These are phyloP conservation scores for Ligustrum vulgare DNA, from an alignment of 257 asterid species.

Conservation along the genomic window DNA sequence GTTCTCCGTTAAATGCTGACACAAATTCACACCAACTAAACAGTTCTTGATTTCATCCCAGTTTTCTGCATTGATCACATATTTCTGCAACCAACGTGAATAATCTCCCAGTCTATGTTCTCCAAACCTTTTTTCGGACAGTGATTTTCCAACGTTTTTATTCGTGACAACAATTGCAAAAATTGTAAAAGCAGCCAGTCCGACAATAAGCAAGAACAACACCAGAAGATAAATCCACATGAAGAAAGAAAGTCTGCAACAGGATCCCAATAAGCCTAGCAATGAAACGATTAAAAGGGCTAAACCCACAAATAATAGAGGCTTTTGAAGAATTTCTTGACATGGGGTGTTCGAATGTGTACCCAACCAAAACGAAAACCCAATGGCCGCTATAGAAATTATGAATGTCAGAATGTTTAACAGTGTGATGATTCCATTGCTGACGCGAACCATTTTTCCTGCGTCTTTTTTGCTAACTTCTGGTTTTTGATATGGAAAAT, in stretches of 20 bases:
- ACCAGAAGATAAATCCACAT: conserved; percentile 49
- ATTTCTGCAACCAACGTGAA: conserved; percentile 63
- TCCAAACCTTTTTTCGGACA: conserved; percentile 48
- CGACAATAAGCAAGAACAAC: conserved; percentile 39
- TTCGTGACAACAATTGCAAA: conserved; percentile 61
- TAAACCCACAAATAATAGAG: conserved; percentile 46
- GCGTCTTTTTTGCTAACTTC: not conserved
- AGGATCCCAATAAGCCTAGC: conserved; percentile 51
- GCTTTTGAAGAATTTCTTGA: conserved; percentile 44
- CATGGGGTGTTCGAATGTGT: conserved; percentile 37
- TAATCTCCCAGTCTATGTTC: conserved; percentile 56
- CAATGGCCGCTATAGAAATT: conserved; percentile 44
- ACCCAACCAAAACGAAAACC: conserved; percentile 43
- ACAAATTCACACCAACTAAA: conserved; percentile 40
- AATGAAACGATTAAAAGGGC: conserved; percentile 42
- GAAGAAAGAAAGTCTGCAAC: conserved; percentile 30
- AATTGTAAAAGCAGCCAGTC: conserved; percentile 39
- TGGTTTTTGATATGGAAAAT: not conserved
- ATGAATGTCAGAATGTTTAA: conserved; percentile 41
- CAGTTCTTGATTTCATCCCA: conserved; percentile 70
- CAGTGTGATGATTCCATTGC: conserved; percentile 46
- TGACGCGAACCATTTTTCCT: conserved; percentile 44
- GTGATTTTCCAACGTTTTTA: conserved; percentile 37
- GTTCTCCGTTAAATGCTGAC: conserved; percentile 30
- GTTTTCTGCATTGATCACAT: conserved; percentile 49